These are phyloP conservation scores for Fusarium mundagurra DNA, from an alignment of 2,329 filamentous ascomycete species.

Conservation along the genomic window DNA sequence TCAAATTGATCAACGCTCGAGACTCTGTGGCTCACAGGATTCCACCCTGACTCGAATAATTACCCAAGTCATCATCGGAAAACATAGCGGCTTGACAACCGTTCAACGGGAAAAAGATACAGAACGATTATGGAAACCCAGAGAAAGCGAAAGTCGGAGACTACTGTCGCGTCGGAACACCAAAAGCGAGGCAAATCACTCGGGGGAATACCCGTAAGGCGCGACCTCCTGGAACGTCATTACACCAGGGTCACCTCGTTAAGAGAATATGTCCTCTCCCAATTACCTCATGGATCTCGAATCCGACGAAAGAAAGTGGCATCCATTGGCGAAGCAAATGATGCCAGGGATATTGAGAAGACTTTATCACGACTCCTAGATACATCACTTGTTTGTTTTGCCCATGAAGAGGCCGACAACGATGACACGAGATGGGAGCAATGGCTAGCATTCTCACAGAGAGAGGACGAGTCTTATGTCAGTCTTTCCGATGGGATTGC, in stretches of 20 bases:
- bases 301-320: conserved; percentile 67
- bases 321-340: conserved; percentile 50
- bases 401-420: conserved; percentile 42
- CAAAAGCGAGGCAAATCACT: conserved; percentile 21
- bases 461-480: conserved; percentile 66
- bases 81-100: conserved; percentile 12
- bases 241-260: conserved; percentile 74
- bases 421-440: conserved; percentile 60
- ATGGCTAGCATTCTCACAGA: conserved; percentile 71
- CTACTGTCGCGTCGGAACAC: conserved; percentile 36
- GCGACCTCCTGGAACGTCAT: conserved; percentile 74
- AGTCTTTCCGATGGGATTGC: conserved; percentile 60
- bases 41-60: neutral
- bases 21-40: neutral
- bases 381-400: conserved; percentile 71
- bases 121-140: conserved; percentile 37
- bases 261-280: conserved; percentile 74
- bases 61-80: neutral
- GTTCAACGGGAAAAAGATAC: neutral
- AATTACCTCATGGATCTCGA: conserved; percentile 73
- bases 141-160: conserved; percentile 43
- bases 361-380: conserved; percentile 71
- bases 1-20: neutral
- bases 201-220: conserved; percentile 48
- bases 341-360: conserved; percentile 47